These are phyloP conservation scores for Trichoderma hamatum DNA, from an alignment of 2,329 filamentous ascomycete genomes.

Conservation along the genomic window DNA sequence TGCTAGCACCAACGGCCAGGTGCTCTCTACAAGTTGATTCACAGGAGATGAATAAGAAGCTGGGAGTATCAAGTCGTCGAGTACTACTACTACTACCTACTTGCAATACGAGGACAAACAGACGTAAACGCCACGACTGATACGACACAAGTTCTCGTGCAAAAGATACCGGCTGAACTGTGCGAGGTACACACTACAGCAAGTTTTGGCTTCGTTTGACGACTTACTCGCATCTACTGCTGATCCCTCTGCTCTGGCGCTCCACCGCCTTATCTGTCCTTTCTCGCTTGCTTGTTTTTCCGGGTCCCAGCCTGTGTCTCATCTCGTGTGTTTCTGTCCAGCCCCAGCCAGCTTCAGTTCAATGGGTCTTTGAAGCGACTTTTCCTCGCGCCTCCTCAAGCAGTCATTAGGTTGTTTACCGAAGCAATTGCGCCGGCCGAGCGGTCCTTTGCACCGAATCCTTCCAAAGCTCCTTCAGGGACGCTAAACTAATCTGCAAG, in stretches of 20 bases:
- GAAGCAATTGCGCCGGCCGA: background rate
- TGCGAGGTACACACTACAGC: background rate
- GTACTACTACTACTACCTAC: background rate
- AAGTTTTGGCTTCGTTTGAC: background rate
- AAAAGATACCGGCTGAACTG: background rate
- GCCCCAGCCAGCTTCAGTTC: background rate
- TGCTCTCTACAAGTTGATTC: background rate
- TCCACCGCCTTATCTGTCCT: constrained; percentile 22
- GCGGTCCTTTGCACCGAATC: background rate
- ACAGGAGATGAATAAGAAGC: background rate
- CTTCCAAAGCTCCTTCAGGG: background rate
- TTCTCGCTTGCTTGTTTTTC: constrained; percentile 19
- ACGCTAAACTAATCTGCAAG: constrained; percentile 9
- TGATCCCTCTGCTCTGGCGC: constrained; percentile 11
- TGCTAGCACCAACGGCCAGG: background rate
- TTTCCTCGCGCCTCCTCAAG: background rate
- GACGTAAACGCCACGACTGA: background rate
- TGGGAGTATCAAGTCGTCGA: background rate
- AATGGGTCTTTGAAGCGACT: constrained; percentile 10
- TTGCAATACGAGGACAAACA: background rate
- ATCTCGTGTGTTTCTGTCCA: background rate
- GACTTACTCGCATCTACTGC: background rate
- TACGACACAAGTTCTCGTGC: background rate
- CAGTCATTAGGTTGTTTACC: background rate
- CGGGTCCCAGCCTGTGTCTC: constrained; percentile 5